phyloP scores from a whole-genome alignment of 1,284 basidiomycete species.

The Malassezia sp. region DNA sequence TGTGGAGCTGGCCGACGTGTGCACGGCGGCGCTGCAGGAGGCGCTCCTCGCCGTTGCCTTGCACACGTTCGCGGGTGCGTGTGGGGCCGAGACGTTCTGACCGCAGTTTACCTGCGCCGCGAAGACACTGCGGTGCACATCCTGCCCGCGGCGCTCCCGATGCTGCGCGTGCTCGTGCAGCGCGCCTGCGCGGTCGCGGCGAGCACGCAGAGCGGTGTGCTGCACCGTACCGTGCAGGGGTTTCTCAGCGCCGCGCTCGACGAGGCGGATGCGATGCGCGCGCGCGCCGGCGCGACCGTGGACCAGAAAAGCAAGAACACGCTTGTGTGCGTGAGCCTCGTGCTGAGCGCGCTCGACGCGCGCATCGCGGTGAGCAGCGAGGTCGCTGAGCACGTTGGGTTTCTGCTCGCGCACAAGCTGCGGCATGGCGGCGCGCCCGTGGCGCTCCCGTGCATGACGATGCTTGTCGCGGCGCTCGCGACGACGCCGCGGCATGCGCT shows the following conservation, averaged over 20 bases:
- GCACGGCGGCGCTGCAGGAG: conserved; percentile 55
- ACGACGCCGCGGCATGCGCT: conserved; percentile 54
- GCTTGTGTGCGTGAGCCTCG: background rate
- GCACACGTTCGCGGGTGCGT: conserved; percentile 68
- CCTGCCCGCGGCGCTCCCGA: conserved; percentile 25
- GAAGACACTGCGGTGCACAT: conserved; percentile 31
- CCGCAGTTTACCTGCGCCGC: too few relatives aligned
- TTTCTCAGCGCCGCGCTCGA: conserved; percentile 70
- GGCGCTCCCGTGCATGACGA: conserved; percentile 73
- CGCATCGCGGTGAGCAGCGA: conserved; percentile 1
- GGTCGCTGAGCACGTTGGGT: conserved; percentile 8
- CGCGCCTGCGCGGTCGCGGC: conserved; percentile 32
- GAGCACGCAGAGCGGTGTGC: conserved; percentile 47
- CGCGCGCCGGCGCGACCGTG: conserved; percentile 56
- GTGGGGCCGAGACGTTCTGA: too few relatives aligned
- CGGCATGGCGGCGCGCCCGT: conserved; percentile 55
- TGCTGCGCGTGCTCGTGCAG: conserved; percentile 31
- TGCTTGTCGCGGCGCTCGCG: conserved; percentile 50
- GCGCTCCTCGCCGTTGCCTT: conserved; percentile 70
- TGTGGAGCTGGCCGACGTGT: conserved; percentile 56
- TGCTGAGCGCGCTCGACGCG: conserved; percentile 3
- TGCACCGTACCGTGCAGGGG: conserved; percentile 61
- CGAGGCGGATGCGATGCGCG: conserved; percentile 73
- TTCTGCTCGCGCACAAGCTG: conserved; percentile 11
- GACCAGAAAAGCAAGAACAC: background rate